Evolutionary conservation across 2,329 filamentous ascomycete genomes (phyloP).

Genomic region (Alternaria sp.): DNA sequence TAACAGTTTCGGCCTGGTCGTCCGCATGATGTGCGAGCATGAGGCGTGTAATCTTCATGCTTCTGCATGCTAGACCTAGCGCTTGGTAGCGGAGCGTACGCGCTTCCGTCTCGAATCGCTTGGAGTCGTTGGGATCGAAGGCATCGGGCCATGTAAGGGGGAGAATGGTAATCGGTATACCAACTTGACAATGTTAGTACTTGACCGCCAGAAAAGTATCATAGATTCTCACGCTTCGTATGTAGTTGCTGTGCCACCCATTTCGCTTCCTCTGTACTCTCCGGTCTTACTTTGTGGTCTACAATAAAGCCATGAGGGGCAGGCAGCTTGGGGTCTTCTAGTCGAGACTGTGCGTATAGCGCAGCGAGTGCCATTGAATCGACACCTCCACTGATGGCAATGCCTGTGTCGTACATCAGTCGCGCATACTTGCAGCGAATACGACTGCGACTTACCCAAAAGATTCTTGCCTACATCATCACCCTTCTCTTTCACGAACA

Average conservation of each 20-base stretch:
- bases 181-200: constrained; percentile 30
- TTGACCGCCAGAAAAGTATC: not conserved
- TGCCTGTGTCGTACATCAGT: constrained; percentile 44
- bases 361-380: constrained; percentile 96
- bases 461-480: not conserved
- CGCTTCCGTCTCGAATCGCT: constrained; percentile 79
- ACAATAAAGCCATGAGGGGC: constrained; percentile 64
- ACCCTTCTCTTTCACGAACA: constrained; percentile 5
- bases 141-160: constrained; percentile 49
- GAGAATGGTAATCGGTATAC: constrained; percentile 39
- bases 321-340: constrained; percentile 14
- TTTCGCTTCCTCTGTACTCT: constrained; percentile 62
- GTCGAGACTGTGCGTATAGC: constrained; percentile 61
- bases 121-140: constrained; percentile 52
- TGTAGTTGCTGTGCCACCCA: constrained; percentile 56
- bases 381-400: constrained; percentile 90
- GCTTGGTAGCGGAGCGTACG: constrained; percentile 75
- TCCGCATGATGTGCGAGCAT: constrained; percentile 87
- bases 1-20: constrained; percentile 87
- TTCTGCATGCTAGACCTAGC: constrained; percentile 67
- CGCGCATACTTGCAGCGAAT: not conserved
- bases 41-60: constrained; percentile 62
- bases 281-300: constrained; percentile 64
- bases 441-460: constrained; percentile 19
- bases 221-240: constrained; percentile 49